Base-by-base conservation (phyloP, 2,329 filamentous ascomycete genomes). In the Ophiostoma perfectum region DNA sequence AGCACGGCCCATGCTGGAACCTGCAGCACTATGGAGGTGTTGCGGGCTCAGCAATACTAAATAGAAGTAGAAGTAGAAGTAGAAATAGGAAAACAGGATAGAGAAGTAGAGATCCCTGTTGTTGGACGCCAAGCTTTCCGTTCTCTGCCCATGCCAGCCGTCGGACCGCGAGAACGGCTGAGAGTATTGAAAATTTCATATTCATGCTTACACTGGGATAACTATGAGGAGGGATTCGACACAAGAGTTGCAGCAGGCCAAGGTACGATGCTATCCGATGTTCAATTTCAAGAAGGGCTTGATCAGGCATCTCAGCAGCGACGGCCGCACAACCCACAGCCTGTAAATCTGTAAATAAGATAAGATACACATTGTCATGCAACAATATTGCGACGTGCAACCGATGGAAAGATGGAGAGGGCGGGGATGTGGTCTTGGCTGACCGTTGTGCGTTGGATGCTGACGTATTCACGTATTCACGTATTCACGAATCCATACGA, bases 391-490 rank as follows among this genome's bases (percentile, higher is more conserved):
- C 49, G 14, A 55, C 49, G 27, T 36, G 12, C 47, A 8, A 18
- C 47, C 27, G 16, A 18, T 7, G 2, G 14, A 47, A 3, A 3
- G 2, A n/a, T 52, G 18, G 47, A 12, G 49, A 18, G 18, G 49
- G 47, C 18, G 49, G 45, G 49, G n/a, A 55, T 6, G 9, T 5
- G 14, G 49, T 11, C 49, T 55, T 55, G 7, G 49, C 49, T 55
- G 47, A n/a, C 47, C 16, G 49, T 27, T 55, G 49, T 55, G 49
- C 49, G 49, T 55, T 55, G 49, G 49, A 55, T 27, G 49, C 49
- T 55, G 49, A 55, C 66, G 41, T 55, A 55, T 27, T 55, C 49
- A 47, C 14, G 45, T n/a, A 55, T 55, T 27, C 49, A 47, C 14
- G 45, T n/a, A 55, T 55, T 27, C 27, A 27, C 27, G 27, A 27